Base-by-base conservation (phyloP, 1,284 basidiomycete species). In the Schizophyllum amplum region DNA sequence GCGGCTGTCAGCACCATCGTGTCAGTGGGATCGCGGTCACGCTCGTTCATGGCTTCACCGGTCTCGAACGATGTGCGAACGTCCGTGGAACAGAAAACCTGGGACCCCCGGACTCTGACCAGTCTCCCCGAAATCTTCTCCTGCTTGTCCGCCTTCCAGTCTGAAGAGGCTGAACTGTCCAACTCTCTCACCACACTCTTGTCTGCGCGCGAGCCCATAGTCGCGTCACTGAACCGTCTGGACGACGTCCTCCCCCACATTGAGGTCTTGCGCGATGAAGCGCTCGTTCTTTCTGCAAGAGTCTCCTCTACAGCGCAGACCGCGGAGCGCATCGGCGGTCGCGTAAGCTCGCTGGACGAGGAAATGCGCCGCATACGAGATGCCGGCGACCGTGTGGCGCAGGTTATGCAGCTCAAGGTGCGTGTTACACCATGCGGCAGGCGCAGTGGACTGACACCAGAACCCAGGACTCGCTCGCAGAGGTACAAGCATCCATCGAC, bases 351-450 rank as follows among this genome's bases (percentile, higher is more conserved):
- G 4, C 77, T 99, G 53, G 95, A 98, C 66, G 89, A 94, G 66
- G 92, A 98, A 73, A 93, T 96, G 81, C 79, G 83, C 25, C 80
- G 93, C 47, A 88, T 98, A 13, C 82, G 87, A 49, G 90, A 91
- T 65, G 90, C 93, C 9, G 83, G 81, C 7, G 92, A 95, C 57
- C 83, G 91, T 57, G 91, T 96, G 4, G 83, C 82, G 0, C 88
- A 92, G 68, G 87, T 94, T 51, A 86, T 94, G 72, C 93, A 96
- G 62, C 82, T 97, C 64, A 97, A 95, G 80, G 91, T 90, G 60
- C 61, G 71, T 64, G 56, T 49, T 1, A 53, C 55, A 27, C n/a
- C 42, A 53, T 52, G 42, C 22, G 24, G 55, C 24, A 51, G 55
- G 25, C 53, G 46, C 55, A 49, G 47, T 15, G 47, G 52, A 54